phyloP scores from a whole-genome alignment of 805 yeast species.

The Candida dendrica region DNA sequence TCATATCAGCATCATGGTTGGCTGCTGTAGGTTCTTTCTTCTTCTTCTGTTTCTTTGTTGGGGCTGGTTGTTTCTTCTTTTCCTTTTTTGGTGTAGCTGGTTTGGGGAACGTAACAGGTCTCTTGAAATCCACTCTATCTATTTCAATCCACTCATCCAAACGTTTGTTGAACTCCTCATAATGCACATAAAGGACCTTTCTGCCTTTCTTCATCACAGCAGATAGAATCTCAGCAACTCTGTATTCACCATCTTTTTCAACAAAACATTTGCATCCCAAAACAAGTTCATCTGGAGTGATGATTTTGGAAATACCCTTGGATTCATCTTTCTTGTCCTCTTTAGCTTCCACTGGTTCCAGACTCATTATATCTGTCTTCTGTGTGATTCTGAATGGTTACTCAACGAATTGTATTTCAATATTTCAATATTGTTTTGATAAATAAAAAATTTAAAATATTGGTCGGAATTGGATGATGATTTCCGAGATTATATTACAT shows the following conservation, averaged over 20 bases:
- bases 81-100: conserved; percentile 44
- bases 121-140: conserved; percentile 62
- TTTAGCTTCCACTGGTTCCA: conserved; percentile 5
- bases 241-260: conserved; percentile 68
- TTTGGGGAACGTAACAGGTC: conserved; percentile 67
- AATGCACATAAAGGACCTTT: conserved; percentile 85
- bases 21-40: conserved; percentile 7
- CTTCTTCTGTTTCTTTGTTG: conserved; percentile 30
- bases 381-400: too few species aligned
- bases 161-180: conserved; percentile 90
- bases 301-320: conserved; percentile 18
- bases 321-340: conserved; percentile 21
- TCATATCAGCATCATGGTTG: conserved; percentile 43
- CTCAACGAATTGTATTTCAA: too few species aligned
- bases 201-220: conserved; percentile 68
- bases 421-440: too few species aligned
- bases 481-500: too few species aligned
- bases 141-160: conserved; percentile 89
- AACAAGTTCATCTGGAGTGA: conserved; percentile 41
- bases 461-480: too few species aligned
- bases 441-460: too few species aligned
- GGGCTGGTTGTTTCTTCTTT: conserved; percentile 19
- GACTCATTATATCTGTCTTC: conserved; percentile 7
- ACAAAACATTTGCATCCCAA: conserved; percentile 82
- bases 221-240: conserved; percentile 82